These are phyloP conservation scores for Volvox africanus DNA, from an alignment of 139 green algal genomes.

Conservation along the genomic window DNA sequence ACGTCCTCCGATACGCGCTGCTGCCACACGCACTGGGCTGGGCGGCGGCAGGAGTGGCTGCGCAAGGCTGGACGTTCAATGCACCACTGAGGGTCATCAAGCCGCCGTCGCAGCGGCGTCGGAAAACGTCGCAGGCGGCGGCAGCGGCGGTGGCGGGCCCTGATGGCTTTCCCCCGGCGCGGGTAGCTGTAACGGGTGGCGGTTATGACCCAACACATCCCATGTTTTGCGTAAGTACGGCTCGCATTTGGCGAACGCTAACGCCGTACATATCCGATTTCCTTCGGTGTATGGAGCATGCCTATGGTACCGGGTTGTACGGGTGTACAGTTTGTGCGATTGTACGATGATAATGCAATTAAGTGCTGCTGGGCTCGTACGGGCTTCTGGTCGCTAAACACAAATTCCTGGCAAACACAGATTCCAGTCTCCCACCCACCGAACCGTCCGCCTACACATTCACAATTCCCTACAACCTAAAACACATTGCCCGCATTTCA, in stretches of 20 bases:
- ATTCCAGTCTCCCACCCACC: neutral
- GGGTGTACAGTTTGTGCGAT: no score
- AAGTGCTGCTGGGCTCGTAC: no score
- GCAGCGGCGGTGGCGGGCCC: neutral
- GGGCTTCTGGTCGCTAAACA: no score
- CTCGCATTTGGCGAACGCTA: no score
- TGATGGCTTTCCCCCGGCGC: neutral
- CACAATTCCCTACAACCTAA: neutral
- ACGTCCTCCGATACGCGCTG: conserved; percentile 49
- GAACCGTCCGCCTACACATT: neutral
- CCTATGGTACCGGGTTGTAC: no score
- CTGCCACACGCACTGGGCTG: conserved; percentile 51
- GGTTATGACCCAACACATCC: neutral
- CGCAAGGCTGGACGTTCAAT: conserved; percentile 52
- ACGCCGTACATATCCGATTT: no score
- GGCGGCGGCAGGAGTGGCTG: conserved; percentile 50
- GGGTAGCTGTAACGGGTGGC: neutral
- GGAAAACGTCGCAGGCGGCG: neutral
- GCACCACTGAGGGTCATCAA: conserved; percentile 1
- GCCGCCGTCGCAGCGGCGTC: neutral
- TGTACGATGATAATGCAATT: no score
- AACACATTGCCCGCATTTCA: neutral
- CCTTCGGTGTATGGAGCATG: no score
- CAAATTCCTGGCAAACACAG: no score
- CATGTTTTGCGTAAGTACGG: conserved; percentile 9